Percentiles rank a stretch among this genome's conserved stretches.
These are phyloP conservation scores for Phytophthora lateralis DNA, from an alignment of 352 stramenopile genomes.

Conservation along the genomic window DNA sequence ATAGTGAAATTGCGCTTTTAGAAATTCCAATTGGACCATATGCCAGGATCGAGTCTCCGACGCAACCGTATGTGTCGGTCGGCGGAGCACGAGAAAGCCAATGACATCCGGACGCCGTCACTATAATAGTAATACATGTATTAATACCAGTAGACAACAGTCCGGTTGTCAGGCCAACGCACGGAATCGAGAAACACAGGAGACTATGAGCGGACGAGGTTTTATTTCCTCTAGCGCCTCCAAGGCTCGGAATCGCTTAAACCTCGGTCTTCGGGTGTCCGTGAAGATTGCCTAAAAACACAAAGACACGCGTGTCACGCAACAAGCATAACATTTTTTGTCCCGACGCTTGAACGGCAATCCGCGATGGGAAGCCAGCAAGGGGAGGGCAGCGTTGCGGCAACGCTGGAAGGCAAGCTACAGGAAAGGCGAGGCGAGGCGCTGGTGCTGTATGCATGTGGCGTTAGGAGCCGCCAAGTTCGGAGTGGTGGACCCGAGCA, in stretches of 20 bases:
- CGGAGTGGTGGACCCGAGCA: slow-evolving; percentile 14
- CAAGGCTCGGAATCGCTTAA: slow-evolving; percentile 7
- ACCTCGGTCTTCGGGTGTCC: slow-evolving; percentile 1
- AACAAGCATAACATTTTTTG: slow-evolving; percentile 21
- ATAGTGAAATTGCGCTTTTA: background rate
- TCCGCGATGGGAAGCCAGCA: slow-evolving; percentile 10
- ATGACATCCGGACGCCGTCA: slow-evolving; percentile 4
- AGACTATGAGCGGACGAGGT: slow-evolving; percentile 16
- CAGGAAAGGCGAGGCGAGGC: slow-evolving; percentile 24
- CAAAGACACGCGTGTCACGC: slow-evolving; percentile 25
- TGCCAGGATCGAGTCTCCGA: slow-evolving; percentile 12
- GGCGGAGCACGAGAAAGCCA: slow-evolving; percentile 2
- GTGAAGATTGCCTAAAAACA: slow-evolving; percentile 14
- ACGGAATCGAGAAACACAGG: slow-evolving; percentile 19
- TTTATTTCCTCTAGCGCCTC: background rate
- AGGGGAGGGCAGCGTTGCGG: background rate
- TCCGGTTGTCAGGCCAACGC: background rate
- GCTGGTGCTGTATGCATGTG: background rate
- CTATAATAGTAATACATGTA: no score
- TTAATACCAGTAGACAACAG: background rate
- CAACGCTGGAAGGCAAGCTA: background rate
- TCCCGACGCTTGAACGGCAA: slow-evolving; percentile 14
- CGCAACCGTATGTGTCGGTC: slow-evolving; percentile 19
- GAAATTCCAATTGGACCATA: slow-evolving; percentile 18
- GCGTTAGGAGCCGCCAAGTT: background rate